Conservation (phyloP, 2,329 filamentous ascomycete genomes). For the Colletotrichum sidae region DNA sequence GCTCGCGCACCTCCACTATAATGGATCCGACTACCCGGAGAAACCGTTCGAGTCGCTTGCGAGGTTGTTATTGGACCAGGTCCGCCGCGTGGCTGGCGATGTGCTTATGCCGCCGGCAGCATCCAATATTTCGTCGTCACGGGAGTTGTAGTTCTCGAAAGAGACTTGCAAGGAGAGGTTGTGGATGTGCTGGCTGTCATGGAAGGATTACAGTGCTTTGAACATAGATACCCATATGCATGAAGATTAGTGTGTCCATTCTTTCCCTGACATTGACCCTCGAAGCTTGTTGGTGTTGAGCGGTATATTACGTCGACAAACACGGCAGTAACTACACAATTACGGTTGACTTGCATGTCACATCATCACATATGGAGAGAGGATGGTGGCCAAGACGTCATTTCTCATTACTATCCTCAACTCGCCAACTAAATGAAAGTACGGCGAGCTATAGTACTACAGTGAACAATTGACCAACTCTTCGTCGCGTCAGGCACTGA, state of each 20-base stretch:
- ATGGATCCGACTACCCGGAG: constrained; percentile 69
- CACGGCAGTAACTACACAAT: no score
- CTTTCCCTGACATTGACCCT: not conserved
- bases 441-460: constrained; percentile 9
- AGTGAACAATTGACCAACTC: constrained; percentile 19
- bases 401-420: constrained; percentile 11
- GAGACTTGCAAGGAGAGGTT: not conserved
- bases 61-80: constrained; percentile 17
- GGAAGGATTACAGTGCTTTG: not conserved
- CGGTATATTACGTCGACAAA: no score
- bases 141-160: constrained; percentile 11
- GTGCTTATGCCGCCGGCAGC: constrained; percentile 7
- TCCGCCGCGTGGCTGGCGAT: constrained; percentile 12
- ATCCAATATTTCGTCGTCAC: constrained; percentile 3
- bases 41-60: constrained; percentile 55
- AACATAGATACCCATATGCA: constrained; percentile 33
- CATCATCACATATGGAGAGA: not conserved
- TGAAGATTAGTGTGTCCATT: not conserved
- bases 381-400: constrained; percentile 18
- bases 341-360: no score
- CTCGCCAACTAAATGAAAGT: constrained; percentile 16
- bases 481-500: constrained; percentile 32
- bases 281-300: not conserved
- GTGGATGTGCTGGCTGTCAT: not conserved
- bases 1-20: constrained; percentile 74